phyloP scores from a whole-genome alignment of 805 yeast species.

The Metschnikowia koreensis region DNA sequence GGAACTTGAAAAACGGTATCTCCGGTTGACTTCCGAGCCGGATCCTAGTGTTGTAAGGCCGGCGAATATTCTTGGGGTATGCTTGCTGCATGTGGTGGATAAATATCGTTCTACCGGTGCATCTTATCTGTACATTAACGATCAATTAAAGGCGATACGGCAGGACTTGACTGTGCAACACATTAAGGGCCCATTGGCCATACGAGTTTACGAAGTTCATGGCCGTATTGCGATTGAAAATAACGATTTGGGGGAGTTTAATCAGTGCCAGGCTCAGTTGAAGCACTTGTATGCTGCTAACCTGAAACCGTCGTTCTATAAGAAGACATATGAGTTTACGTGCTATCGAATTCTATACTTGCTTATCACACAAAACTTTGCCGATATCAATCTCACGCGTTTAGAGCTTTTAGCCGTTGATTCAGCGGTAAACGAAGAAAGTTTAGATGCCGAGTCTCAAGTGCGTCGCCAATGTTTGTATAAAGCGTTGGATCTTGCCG shows the following conservation, averaged over 20 bases:
- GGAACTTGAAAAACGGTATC: conserved; percentile 70
- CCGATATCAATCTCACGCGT: conserved; percentile 49
- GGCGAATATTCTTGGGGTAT: conserved; percentile 51
- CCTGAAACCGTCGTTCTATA: conserved; percentile 14
- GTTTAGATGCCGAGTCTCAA: neutral
- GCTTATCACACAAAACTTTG: conserved; percentile 65
- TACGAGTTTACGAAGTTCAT: conserved; percentile 79
- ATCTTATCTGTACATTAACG: conserved; percentile 74
- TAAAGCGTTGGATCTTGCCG: conserved; percentile 14
- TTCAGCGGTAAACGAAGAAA: neutral
- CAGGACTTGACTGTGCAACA: conserved; percentile 94
- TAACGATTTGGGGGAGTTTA: conserved; percentile 87
- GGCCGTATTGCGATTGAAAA: conserved; percentile 83
- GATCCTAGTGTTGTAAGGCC: conserved; percentile 85
- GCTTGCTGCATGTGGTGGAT: conserved; percentile 52
- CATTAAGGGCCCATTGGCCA: conserved; percentile 72
- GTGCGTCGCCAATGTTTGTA: conserved; percentile 9
- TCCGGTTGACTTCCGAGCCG: conserved; percentile 88
- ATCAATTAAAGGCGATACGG: conserved; percentile 87
- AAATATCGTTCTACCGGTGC: conserved; percentile 49
- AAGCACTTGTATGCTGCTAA: conserved; percentile 54
- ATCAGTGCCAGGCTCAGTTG: conserved; percentile 88
- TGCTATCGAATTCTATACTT: conserved; percentile 73
- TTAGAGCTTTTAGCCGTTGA: conserved; percentile 12
- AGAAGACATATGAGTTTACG: conserved; percentile 51